Conservation (phyloP, 192 early-diverging fungal species). For the Mortierella alpina region DNA sequence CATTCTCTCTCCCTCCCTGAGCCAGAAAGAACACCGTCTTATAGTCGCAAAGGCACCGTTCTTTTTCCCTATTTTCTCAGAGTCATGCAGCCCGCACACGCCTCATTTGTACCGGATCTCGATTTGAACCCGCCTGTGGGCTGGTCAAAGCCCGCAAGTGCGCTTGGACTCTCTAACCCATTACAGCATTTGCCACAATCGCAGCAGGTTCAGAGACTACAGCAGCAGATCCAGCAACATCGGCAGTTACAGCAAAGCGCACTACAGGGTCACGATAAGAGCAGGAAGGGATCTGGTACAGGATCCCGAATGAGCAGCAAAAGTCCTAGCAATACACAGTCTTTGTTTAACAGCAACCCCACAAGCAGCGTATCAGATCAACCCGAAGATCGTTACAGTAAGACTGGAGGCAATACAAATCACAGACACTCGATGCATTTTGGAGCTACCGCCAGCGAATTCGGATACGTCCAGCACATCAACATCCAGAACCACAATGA, state of each 20-base stretch:
- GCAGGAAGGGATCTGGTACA: background rate
- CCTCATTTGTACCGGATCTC: constrained; percentile 21
- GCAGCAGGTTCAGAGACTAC: constrained; percentile 35
- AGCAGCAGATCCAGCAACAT: constrained; percentile 41
- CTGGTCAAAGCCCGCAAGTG: constrained; percentile 48
- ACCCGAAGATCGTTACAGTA: background rate
- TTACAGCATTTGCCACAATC: constrained; percentile 36
- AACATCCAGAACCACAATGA: constrained; percentile 33
- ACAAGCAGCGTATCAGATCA: no score
- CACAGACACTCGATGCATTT: constrained; percentile 4
- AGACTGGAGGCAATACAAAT: background rate
- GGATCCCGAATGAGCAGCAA: background rate
- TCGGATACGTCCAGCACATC: constrained; percentile 34
- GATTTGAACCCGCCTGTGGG: constrained; percentile 36
- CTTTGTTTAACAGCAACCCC: no score
- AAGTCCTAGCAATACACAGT: no score
- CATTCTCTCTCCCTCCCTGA: no score
- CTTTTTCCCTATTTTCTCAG: background rate
- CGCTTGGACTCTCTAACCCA: constrained; percentile 36
- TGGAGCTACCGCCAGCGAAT: background rate
- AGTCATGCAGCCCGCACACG: constrained; percentile 22
- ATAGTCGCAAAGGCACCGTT: background rate
- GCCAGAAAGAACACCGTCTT: background rate
- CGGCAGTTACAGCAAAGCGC: constrained; percentile 26
- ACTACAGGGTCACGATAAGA: background rate